A percentile compares a stretch with the other conserved stretches of the same genome.
Evolutionary conservation across 225 moss, liverwort and hornwort species (phyloP).

Genomic region (Takakia lepidozioides): DNA sequence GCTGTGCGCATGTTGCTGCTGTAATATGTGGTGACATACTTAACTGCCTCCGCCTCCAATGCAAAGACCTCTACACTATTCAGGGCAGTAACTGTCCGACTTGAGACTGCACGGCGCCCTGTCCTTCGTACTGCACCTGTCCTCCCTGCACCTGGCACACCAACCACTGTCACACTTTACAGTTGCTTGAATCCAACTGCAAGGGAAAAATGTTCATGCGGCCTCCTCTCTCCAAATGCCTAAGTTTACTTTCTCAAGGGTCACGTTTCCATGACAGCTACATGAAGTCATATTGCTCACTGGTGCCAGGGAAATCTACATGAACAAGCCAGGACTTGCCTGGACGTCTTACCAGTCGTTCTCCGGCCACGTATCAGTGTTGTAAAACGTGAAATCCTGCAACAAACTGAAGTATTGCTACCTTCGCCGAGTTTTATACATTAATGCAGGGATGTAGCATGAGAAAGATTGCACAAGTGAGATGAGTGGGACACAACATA

Average conservation of each 20-base stretch:
- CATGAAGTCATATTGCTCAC: no score
- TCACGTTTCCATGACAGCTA: neutral
- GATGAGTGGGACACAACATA: neutral
- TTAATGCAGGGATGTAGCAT: neutral
- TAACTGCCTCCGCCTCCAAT: conserved; percentile 41
- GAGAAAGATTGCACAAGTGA: neutral
- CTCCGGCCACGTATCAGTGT: no score
- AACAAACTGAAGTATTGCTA: no score
- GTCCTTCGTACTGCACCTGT: conserved; percentile 13
- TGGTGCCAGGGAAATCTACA: no score
- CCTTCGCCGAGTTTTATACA: neutral
- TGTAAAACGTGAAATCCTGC: neutral
- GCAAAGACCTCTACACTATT: conserved; percentile 63
- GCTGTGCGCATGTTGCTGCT: conserved; percentile 54
- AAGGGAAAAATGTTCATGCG: no score
- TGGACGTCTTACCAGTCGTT: no score
- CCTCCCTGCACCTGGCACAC: conserved; percentile 13
- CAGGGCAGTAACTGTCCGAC: conserved; percentile 45
- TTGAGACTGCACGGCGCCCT: conserved; percentile 38
- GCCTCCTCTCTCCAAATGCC: no score
- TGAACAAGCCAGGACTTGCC: no score
- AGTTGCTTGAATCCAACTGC: no score
- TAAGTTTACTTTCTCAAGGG: no score
- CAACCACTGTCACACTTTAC: neutral
- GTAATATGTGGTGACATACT: conserved; percentile 59